Base-by-base conservation (phyloP, 176 grass and related monocot species). In the Poa pratensis region DNA sequence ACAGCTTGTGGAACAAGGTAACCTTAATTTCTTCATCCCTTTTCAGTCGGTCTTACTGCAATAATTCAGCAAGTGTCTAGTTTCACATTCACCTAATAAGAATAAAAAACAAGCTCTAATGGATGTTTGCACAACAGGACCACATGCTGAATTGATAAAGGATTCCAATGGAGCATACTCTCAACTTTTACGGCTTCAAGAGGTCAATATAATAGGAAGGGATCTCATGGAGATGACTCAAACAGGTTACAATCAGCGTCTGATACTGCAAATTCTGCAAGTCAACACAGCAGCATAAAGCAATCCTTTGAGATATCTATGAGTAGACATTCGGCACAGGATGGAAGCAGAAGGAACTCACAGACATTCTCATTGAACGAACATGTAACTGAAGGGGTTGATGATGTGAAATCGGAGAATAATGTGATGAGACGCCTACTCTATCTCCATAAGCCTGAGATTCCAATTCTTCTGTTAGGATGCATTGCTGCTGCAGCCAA, bases 1-100 rank as follows among this genome's bases (percentile, higher is more conserved):
- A 76, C 75, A 93, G 51, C 77, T 96, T 71, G 85, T 93, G 22
- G 94, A 93, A 66, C 94, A 96, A 88, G 94, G 94, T 91, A 87
- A 79, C 17, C 19, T 45, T 10, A 2, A 60, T 51, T 77, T 71
- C 43, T 50, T 86, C 61, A 35, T 60, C 35, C 30, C 9, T 77
- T 49, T 60, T 82, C 32, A 77, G 30, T 9, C 73, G 46, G 11
- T 65, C 32, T 28, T 76, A 28, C 30, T 12, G 19, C n/a, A 74
- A 35, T 10, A 73, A 37, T 50, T 59, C 17, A 58, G 23, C 26
- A 67, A 64, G 32, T 8, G 65, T 30, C 35, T 7, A 46, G 51
- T 78, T 69, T 78, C 43, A 7, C 10, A 48, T 9, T 22, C 5
- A 0, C 48, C 48, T 50, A 4, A 50, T 50, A 16, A 16, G 14